Evolutionary conservation across 305 asterid genomes (phyloP).

Genomic region (Withania somnifera): DNA sequence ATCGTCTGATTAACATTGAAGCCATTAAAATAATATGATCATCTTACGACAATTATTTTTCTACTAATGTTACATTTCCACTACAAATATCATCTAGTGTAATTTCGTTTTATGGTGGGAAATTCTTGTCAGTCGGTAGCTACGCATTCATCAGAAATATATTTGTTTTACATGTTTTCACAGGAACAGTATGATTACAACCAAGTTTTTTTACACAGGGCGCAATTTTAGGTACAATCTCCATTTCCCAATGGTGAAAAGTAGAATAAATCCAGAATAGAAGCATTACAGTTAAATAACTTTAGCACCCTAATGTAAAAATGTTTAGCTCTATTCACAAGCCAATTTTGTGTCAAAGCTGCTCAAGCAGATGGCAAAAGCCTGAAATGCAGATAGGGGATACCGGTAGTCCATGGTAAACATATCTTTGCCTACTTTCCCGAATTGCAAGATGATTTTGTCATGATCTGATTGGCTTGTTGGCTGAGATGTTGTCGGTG

Average conservation of each 20-base stretch:
- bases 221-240: background rate
- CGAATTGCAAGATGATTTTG: conserved; percentile 72
- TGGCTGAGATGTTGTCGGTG: conserved; percentile 19
- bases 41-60: background rate
- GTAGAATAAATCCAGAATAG: conserved; percentile 2
- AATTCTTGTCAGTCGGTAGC: background rate
- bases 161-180: background rate
- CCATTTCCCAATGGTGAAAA: conserved; percentile 1
- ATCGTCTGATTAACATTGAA: too few species aligned
- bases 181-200: background rate
- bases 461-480: conserved; percentile 44
- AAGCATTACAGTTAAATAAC: background rate
- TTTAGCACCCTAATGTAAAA: background rate
- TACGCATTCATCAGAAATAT: background rate
- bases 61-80: background rate
- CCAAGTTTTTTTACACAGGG: background rate
- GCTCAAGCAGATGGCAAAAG: conserved; percentile 86
- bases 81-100: background rate
- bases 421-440: conserved; percentile 87
- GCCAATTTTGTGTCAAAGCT: conserved; percentile 85
- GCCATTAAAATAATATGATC: too few species aligned
- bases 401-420: conserved; percentile 91
- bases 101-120: background rate
- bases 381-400: conserved; percentile 87
- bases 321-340: conserved; percentile 35